Conservation (phyloP, 805 yeast species). For the Kodamaea hsintzibuensis region DNA sequence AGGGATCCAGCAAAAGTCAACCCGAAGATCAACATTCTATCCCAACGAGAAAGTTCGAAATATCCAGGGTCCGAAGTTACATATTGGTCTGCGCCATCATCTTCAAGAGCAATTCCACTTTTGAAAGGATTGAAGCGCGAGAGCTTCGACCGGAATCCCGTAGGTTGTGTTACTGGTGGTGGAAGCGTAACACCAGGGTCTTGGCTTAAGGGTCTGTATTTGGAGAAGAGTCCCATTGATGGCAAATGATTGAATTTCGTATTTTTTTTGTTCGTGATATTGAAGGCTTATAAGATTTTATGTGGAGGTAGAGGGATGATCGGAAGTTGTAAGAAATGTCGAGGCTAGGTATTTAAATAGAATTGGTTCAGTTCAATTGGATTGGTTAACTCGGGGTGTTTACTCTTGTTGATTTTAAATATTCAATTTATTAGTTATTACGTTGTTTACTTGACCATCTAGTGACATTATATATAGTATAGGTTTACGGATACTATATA, state of each 20-base stretch:
- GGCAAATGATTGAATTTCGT: not conserved
- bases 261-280: slow-evolving; percentile 1
- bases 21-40: slow-evolving; percentile 46
- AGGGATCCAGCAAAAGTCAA: slow-evolving; percentile 44
- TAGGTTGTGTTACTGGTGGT: slow-evolving; percentile 36
- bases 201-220: slow-evolving; percentile 34
- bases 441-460: no score
- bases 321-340: not conserved
- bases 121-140: slow-evolving; percentile 42
- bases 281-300: not conserved
- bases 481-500: no score
- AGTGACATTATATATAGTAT: no score
- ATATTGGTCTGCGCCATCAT: slow-evolving; percentile 35
- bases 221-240: slow-evolving; percentile 42
- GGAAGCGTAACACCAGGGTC: slow-evolving; percentile 39
- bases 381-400: no score
- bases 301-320: not conserved
- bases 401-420: no score
- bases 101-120: slow-evolving; percentile 40
- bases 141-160: slow-evolving; percentile 27
- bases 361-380: not conserved
- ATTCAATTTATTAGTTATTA: no score
- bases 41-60: slow-evolving; percentile 47
- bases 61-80: slow-evolving; percentile 47
- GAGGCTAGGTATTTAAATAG: no score